phyloP scores from a whole-genome alignment of 306 rosid genomes.

The Macrotyloma uniflorum region DNA sequence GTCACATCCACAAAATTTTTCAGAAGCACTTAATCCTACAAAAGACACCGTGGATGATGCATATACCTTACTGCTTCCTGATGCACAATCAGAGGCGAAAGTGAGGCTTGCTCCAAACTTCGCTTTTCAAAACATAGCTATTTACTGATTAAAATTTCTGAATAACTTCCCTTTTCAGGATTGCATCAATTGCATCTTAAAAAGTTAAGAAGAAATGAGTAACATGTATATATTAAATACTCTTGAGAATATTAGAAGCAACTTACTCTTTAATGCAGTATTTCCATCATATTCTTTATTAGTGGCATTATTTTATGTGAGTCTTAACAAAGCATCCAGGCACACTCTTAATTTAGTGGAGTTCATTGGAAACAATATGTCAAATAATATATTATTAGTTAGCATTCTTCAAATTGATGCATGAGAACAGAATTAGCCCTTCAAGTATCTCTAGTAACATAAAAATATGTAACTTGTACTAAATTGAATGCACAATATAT shows the following conservation, averaged over 20 bases:
- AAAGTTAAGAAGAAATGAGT: too few species aligned
- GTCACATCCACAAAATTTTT: slow-evolving; percentile 29
- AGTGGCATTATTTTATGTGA: not conserved
- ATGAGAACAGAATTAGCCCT: not conserved
- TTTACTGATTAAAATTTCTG: not conserved
- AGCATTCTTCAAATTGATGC: not conserved
- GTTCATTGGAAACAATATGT: not conserved
- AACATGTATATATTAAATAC: too few species aligned
- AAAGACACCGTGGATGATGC: slow-evolving; percentile 44
- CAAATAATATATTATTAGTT: not conserved
- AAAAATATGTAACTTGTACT: not conserved
- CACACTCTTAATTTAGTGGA: not conserved
- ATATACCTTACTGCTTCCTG: slow-evolving; percentile 50
- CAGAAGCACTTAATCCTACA: slow-evolving; percentile 49
- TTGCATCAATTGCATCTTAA: too few species aligned
- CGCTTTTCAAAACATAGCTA: not conserved
- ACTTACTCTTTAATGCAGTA: not conserved
- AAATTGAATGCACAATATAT: not conserved
- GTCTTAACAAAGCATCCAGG: not conserved
- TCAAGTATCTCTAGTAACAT: not conserved
- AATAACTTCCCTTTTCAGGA: not conserved
- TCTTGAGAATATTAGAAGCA: too few species aligned
- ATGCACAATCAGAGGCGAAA: slow-evolving; percentile 36
- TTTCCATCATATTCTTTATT: not conserved
- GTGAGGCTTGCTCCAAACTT: slow-evolving; percentile 36